Evolutionary conservation across 192 early-diverging fungal genomes (phyloP).

Genomic region (Backusella macrospora): DNA sequence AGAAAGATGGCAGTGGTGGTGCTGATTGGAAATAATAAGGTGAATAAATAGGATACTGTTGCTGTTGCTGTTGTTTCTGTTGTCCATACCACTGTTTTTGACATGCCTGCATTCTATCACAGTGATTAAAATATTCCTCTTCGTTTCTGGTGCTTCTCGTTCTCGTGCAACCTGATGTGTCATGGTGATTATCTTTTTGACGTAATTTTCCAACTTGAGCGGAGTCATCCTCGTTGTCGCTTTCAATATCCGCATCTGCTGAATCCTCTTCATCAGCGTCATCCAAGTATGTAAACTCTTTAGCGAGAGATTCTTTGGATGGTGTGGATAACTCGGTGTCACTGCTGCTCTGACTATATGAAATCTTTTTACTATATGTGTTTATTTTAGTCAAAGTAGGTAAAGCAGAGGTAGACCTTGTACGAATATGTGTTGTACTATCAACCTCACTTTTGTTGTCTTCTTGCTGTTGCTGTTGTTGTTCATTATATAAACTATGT

Average conservation of each 20-base stretch:
- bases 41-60: background rate
- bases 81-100: constrained; percentile 2
- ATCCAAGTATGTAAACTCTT: background rate
- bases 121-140: constrained; percentile 5
- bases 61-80: constrained; percentile 1
- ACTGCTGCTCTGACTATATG: background rate
- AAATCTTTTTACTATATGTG: background rate
- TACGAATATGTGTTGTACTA: background rate
- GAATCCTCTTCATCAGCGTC: background rate
- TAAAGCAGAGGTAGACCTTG: background rate
- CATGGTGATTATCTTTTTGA: background rate
- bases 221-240: background rate
- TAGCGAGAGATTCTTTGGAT: background rate
- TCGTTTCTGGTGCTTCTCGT: background rate
- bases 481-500: background rate
- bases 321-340: background rate
- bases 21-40: background rate
- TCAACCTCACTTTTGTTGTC: background rate
- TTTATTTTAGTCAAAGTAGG: background rate
- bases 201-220: background rate
- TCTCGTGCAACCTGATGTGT: background rate
- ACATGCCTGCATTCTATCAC: constrained; percentile 6
- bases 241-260: constrained; percentile 8
- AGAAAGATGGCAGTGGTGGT: background rate
- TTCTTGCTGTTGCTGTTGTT: background rate